Conservation (phyloP, 352 stramenopile species). For the Globisporangium polare region DNA sequence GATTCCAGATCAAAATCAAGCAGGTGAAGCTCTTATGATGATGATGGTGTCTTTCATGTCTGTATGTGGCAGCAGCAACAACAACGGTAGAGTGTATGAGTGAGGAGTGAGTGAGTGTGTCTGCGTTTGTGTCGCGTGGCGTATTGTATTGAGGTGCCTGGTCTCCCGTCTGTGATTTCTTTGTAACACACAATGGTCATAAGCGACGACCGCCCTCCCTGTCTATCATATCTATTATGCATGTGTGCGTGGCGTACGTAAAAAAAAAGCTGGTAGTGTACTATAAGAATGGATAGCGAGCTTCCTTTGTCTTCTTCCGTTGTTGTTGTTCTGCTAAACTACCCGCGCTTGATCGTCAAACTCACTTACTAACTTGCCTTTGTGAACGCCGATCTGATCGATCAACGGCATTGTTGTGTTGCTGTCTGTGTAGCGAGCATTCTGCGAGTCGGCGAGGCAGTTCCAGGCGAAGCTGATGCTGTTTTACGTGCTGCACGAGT, state of each 20-base stretch:
- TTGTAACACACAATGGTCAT: constrained; percentile 2
- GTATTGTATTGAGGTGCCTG: constrained; percentile 14
- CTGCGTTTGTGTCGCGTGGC: constrained; percentile 3
- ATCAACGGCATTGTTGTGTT: not conserved
- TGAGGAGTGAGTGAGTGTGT: constrained; percentile 2
- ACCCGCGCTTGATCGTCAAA: not conserved
- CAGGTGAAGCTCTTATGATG: constrained; percentile 44
- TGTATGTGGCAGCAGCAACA: constrained; percentile 7
- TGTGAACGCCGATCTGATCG: constrained; percentile 5
- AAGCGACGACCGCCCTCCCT: not conserved
- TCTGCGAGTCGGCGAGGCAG: constrained; percentile 49
- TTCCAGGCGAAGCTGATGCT: constrained; percentile 85
- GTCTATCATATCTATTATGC: not conserved
- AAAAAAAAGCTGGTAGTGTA: constrained; percentile 7
- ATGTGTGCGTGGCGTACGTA: constrained; percentile 4
- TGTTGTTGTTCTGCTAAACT: constrained; percentile 11
- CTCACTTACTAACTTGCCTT: not conserved
- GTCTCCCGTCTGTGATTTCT: constrained; percentile 2
- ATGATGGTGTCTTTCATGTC: constrained; percentile 1
- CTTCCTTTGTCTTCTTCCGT: constrained; percentile 12
- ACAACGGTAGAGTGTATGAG: constrained; percentile 8
- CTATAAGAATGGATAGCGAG: constrained; percentile 20
- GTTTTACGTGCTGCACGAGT: constrained; percentile 86
- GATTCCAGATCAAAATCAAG: constrained; percentile 88
- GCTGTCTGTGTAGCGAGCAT: constrained; percentile 37